A percentile compares a stretch with the other conserved stretches of the same genome.
Evolutionary conservation across 305 asterid species (phyloP).

Genomic region (Fraxinus floribunda): DNA sequence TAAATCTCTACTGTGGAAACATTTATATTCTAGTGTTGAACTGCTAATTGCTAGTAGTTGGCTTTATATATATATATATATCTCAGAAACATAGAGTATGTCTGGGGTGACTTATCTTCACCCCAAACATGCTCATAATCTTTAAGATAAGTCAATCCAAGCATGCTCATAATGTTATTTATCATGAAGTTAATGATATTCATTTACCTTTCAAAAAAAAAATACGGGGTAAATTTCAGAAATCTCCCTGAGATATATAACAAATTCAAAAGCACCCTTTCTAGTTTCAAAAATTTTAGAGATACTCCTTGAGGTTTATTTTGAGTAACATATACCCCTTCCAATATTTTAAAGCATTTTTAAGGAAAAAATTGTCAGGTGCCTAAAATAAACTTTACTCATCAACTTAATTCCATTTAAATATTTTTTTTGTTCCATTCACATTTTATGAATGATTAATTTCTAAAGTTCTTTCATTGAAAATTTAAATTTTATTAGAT

Average conservation of each 20-base stretch:
- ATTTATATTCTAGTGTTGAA: not conserved
- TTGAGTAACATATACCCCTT: not conserved
- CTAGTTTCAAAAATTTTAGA: not conserved
- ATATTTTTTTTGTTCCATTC: not conserved
- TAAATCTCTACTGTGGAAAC: not conserved
- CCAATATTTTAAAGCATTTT: not conserved
- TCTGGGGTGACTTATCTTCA: no score
- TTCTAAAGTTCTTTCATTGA: not conserved
- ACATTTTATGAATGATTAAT: not conserved
- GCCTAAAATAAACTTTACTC: not conserved
- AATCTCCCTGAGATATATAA: not conserved
- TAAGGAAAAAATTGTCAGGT: not conserved
- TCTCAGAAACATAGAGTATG: not conserved
- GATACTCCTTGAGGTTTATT: not conserved
- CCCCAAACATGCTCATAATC: not conserved
- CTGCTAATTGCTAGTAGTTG: not conserved
- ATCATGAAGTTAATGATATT: not conserved
- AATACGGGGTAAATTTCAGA: not conserved
- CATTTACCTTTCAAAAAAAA: no score
- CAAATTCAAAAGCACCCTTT: not conserved
- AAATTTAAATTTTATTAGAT: not conserved
- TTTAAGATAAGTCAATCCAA: no score
- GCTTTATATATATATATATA: not conserved
- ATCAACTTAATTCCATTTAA: not conserved
- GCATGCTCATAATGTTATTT: not conserved